Percentiles rank a stretch among this genome's conserved stretches.
phyloP scores from a whole-genome alignment of 371 early-diverging fungal genomes.

The Mortierella sp. region DNA sequence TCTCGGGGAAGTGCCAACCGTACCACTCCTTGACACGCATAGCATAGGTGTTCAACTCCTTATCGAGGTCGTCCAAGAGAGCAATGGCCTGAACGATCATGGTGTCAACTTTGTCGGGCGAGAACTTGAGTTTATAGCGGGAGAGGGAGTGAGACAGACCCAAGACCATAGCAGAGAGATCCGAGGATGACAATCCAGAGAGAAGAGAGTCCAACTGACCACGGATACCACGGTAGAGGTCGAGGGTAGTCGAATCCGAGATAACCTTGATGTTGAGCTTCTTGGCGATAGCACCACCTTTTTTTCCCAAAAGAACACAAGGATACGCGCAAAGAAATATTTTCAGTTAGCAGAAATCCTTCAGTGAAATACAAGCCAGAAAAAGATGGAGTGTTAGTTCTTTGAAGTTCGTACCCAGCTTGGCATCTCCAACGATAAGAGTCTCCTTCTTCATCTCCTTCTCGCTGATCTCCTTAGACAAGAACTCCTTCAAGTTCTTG shows the following conservation, averaged over 20 bases:
- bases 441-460: constrained; percentile 91
- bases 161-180: constrained; percentile 89
- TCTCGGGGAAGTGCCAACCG: constrained; percentile 99
- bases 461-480: constrained; percentile 82
- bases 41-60: constrained; percentile 96
- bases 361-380: no score
- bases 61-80: constrained; percentile 94
- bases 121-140: constrained; percentile 93
- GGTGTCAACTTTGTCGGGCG: constrained; percentile 93
- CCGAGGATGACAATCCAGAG: constrained; percentile 75
- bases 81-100: constrained; percentile 97
- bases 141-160: constrained; percentile 86
- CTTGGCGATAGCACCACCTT: constrained; percentile 86
- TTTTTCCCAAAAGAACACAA: constrained; percentile 23
- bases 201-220: constrained; percentile 71
- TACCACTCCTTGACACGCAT: constrained; percentile 99
- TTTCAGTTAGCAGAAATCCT: no score
- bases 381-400: no score
- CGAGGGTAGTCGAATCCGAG: constrained; percentile 86
- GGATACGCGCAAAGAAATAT: no score
- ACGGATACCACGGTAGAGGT: constrained; percentile 96
- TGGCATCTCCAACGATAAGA: constrained; percentile 92
- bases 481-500: constrained; percentile 92
- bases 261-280: constrained; percentile 92
- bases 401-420: constrained; percentile 82